Percentiles rank a stretch among this genome's conserved stretches.
These are phyloP conservation scores for Strobilomyces confusus DNA, from an alignment of 768 basidiomycete genomes.

Conservation along the genomic window DNA sequence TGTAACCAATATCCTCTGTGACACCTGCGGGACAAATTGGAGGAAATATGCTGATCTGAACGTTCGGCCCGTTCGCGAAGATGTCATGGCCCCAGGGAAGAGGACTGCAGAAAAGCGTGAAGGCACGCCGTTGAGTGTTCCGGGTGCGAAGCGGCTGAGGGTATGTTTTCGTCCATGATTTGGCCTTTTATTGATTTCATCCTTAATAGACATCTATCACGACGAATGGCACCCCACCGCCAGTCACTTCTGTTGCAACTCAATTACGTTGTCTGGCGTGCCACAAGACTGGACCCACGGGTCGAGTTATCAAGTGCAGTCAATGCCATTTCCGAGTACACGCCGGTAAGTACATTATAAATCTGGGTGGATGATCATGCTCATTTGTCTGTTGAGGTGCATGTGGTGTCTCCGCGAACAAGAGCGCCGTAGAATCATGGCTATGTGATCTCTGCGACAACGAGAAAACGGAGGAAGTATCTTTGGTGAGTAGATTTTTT, in stretches of 20 bases:
- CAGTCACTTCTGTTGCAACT: constrained; percentile 46
- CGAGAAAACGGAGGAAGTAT: constrained; percentile 74
- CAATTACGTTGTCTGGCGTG: constrained; percentile 76
- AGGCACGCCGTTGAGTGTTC: constrained; percentile 53
- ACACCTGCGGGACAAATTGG: constrained; percentile 83
- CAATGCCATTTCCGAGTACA: constrained; percentile 78
- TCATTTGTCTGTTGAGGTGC: constrained; percentile 40
- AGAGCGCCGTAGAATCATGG: constrained; percentile 68
- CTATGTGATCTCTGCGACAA: constrained; percentile 86
- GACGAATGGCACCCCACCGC: constrained; percentile 58
- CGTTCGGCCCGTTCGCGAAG: constrained; percentile 68
- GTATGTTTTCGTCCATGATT: constrained; percentile 27
- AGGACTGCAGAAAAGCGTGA: constrained; percentile 52
- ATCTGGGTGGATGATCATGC: background rate
- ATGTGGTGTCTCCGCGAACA: constrained; percentile 66
- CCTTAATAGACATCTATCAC: constrained; percentile 34
- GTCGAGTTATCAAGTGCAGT: constrained; percentile 78
- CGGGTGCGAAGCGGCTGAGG: constrained; percentile 62
- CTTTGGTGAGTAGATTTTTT: constrained; percentile 51
- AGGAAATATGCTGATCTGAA: constrained; percentile 91
- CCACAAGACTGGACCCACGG: constrained; percentile 65
- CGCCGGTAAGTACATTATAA: constrained; percentile 46
- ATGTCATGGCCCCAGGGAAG: constrained; percentile 43
- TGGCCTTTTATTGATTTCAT: background rate
- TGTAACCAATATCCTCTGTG: constrained; percentile 74